Evolutionary conservation across 768 basidiomycete species (phyloP).

Genomic region (Rhodotorula kratochvilovae): DNA sequence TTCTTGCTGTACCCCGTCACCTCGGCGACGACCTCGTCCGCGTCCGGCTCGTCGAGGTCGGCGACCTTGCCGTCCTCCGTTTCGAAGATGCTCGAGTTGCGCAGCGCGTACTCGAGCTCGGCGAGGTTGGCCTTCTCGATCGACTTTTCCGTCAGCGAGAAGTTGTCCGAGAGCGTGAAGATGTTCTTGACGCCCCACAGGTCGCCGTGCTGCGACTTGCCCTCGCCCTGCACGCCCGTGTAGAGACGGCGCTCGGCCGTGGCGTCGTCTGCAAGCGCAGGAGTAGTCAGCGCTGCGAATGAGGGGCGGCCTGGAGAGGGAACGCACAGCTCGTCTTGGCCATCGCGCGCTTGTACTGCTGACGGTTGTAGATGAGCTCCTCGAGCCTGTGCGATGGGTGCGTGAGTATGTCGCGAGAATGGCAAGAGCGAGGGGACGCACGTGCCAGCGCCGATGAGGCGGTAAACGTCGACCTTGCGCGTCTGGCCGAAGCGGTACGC

Average conservation of each 20-base stretch:
- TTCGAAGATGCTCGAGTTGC: slow-evolving; percentile 55
- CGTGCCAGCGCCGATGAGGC: slow-evolving; percentile 78
- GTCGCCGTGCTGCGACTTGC: slow-evolving; percentile 65
- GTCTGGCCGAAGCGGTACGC: slow-evolving; percentile 65
- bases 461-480: slow-evolving; percentile 75
- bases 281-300: too few species aligned
- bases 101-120: slow-evolving; percentile 75
- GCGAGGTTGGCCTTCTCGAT: slow-evolving; percentile 71
- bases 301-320: background rate
- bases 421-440: background rate
- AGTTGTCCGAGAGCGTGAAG: slow-evolving; percentile 68
- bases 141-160: slow-evolving; percentile 66
- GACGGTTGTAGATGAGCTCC: slow-evolving; percentile 89
- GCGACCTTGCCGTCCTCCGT: slow-evolving; percentile 44
- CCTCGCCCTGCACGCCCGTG: slow-evolving; percentile 69
- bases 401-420: background rate
- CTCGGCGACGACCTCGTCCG: slow-evolving; percentile 46
- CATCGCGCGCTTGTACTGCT: slow-evolving; percentile 67
- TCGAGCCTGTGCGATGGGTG: slow-evolving; percentile 52
- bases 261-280: slow-evolving; percentile 2
- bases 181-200: slow-evolving; percentile 82
- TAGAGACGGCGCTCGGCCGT: slow-evolving; percentile 58
- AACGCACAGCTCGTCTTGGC: slow-evolving; percentile 53
- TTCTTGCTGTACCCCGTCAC: slow-evolving; percentile 19
- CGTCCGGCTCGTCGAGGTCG: slow-evolving; percentile 50